A percentile compares a stretch with the other conserved stretches of the same genome.
Conservation (phyloP, 1,139 yeast genomes). For the Debaryomycetaceae sp. region DNA sequence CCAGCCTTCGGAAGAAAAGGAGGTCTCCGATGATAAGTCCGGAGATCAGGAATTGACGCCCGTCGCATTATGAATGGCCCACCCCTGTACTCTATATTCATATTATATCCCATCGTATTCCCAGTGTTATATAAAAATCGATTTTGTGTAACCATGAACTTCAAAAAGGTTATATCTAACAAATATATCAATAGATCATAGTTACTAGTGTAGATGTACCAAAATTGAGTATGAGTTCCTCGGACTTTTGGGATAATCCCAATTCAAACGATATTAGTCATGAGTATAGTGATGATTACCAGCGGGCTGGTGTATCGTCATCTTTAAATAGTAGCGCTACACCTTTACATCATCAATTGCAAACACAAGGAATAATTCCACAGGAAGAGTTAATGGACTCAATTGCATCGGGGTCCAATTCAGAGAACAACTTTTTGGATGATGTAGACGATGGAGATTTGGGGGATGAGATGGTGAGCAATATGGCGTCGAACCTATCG, state of each 20-base stretch:
- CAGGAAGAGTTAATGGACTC: constrained; percentile 35
- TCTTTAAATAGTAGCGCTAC: constrained; percentile 7
- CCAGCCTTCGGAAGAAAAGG: constrained; percentile 7
- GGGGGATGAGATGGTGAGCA: constrained; percentile 8
- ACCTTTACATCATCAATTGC: constrained; percentile 27
- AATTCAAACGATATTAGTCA: constrained; percentile 6
- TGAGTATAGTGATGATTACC: background rate
- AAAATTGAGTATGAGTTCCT: constrained; percentile 20
- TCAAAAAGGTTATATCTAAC: background rate
- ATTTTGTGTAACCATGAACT: background rate
- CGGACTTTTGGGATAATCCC: constrained; percentile 28
- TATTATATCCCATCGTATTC: background rate
- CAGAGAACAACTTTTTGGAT: constrained; percentile 9
- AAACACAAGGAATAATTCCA: constrained; percentile 31
- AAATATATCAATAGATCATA: background rate
- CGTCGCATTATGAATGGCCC: background rate
- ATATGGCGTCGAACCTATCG: constrained; percentile 9
- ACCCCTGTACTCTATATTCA: background rate
- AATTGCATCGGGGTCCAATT: constrained; percentile 19
- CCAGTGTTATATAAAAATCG: background rate
- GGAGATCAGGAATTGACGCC: background rate
- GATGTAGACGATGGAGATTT: constrained; percentile 13
- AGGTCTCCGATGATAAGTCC: constrained; percentile 5
- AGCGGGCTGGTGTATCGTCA: constrained; percentile 1
- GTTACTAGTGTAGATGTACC: background rate